A percentile compares a stretch with the other conserved stretches of the same genome.
Conservation (phyloP, 805 yeast species). For the Wickerhamiella siamensis region DNA sequence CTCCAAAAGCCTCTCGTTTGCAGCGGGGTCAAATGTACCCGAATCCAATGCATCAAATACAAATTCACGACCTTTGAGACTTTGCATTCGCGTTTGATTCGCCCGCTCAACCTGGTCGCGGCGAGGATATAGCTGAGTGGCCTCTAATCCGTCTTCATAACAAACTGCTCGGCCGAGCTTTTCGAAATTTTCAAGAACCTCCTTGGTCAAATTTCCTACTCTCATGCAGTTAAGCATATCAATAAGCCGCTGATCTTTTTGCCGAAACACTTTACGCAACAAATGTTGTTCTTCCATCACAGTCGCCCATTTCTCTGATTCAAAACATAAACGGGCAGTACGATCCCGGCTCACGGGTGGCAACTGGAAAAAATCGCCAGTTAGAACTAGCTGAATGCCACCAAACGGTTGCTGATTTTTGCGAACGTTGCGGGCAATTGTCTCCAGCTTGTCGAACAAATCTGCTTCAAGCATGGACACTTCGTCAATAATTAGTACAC, state of each 20-base stretch:
- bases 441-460: slow-evolving; percentile 57
- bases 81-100: slow-evolving; percentile 38
- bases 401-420: slow-evolving; percentile 62
- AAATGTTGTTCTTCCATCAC: slow-evolving; percentile 49
- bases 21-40: slow-evolving; percentile 18
- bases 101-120: slow-evolving; percentile 70
- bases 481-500: slow-evolving; percentile 76
- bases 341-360: slow-evolving; percentile 52
- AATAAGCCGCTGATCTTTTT: slow-evolving; percentile 57
- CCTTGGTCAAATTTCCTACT: slow-evolving; percentile 44
- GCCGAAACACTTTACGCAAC: slow-evolving; percentile 72
- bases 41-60: slow-evolving; percentile 35
- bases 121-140: slow-evolving; percentile 81
- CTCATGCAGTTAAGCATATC: slow-evolving; percentile 73
- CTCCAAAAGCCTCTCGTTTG: slow-evolving; percentile 31
- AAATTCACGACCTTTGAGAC: slow-evolving; percentile 34
- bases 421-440: slow-evolving; percentile 44
- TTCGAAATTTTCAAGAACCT: slow-evolving; percentile 35
- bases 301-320: slow-evolving; percentile 54
- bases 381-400: slow-evolving; percentile 74
- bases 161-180: slow-evolving; percentile 36
- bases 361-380: slow-evolving; percentile 90
- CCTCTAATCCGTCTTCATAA: slow-evolving; percentile 66
- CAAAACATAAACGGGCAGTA: slow-evolving; percentile 50
- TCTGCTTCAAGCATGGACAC: slow-evolving; percentile 82